Percentiles rank a stretch among this genome's conserved stretches.
These are phyloP conservation scores for Sporisorium graminicola DNA, from an alignment of 1,284 basidiomycete genomes.

Conservation along the genomic window DNA sequence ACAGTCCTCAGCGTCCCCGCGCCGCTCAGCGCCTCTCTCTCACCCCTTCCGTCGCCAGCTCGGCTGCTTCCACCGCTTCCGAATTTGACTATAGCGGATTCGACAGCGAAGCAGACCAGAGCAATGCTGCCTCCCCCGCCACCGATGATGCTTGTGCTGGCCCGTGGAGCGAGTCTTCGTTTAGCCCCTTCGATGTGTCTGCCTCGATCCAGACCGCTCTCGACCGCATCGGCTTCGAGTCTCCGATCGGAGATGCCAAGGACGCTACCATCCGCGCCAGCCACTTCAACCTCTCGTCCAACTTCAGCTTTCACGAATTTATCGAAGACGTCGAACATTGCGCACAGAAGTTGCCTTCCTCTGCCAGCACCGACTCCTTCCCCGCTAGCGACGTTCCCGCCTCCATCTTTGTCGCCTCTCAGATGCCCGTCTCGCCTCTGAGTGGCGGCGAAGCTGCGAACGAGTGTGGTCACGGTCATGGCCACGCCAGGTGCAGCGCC, in stretches of 20 bases:
- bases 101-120: conserved; percentile 43
- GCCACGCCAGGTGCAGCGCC: conserved; percentile 21
- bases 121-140: conserved; percentile 33
- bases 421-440: conserved; percentile 26
- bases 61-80: conserved; percentile 55
- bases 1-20: conserved; percentile 47
- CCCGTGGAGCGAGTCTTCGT: conserved; percentile 24
- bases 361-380: conserved; percentile 12
- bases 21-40: conserved; percentile 55
- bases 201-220: conserved; percentile 41
- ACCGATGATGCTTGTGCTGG: conserved; percentile 25
- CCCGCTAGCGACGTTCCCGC: neutral
- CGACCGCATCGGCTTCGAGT: conserved; percentile 44
- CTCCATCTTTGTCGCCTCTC: conserved; percentile 1
- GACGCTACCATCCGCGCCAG: conserved; percentile 16
- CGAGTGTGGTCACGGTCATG: conserved; percentile 27
- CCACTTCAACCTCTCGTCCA: conserved; percentile 14
- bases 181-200: conserved; percentile 23
- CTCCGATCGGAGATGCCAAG: conserved; percentile 24
- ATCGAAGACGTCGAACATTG: conserved; percentile 46
- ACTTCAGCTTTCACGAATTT: conserved; percentile 60
- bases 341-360: conserved; percentile 5
- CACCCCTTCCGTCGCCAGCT: conserved; percentile 55
- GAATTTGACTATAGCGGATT: conserved; percentile 51
- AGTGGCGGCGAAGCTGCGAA: conserved; percentile 11